Conservation (phyloP, 345 rosid genomes). For the Citrus maxima region DNA sequence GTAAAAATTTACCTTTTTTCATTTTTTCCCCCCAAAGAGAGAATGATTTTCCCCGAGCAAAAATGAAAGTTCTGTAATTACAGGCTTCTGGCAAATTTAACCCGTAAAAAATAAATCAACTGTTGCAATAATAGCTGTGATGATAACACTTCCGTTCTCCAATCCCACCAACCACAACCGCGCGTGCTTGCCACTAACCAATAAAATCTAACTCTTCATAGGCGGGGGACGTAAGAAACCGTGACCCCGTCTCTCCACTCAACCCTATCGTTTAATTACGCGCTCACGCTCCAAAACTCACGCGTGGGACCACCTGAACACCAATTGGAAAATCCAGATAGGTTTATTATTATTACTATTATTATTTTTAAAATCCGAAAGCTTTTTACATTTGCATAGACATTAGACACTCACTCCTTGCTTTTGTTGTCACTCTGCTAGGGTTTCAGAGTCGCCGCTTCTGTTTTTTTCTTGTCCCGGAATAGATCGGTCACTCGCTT, state of each 20-base stretch:
- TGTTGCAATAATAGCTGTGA: neutral
- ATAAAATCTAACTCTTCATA: neutral
- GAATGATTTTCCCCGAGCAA: neutral
- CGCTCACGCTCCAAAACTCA: neutral
- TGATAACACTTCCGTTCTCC: neutral
- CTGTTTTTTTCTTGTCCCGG: neutral
- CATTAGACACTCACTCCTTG: neutral
- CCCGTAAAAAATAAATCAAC: constrained; percentile 6
- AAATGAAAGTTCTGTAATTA: neutral
- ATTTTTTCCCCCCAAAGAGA: no score
- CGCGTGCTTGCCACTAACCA: neutral
- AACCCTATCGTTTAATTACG: neutral
- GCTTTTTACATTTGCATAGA: neutral
- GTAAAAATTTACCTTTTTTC: no score
- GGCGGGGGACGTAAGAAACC: no score
- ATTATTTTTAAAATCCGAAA: neutral
- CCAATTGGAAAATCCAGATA: constrained; percentile 3
- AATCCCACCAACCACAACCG: neutral
- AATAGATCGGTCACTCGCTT: constrained; percentile 1
- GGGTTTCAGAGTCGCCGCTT: constrained; percentile 28
- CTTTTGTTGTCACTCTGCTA: constrained; percentile 17
- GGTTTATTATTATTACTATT: neutral
- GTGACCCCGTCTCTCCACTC: neutral
- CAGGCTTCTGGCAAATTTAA: neutral
- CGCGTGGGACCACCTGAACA: neutral